Conservation (phyloP, 441 rosid species). For the Adansonia madagascariensis region DNA sequence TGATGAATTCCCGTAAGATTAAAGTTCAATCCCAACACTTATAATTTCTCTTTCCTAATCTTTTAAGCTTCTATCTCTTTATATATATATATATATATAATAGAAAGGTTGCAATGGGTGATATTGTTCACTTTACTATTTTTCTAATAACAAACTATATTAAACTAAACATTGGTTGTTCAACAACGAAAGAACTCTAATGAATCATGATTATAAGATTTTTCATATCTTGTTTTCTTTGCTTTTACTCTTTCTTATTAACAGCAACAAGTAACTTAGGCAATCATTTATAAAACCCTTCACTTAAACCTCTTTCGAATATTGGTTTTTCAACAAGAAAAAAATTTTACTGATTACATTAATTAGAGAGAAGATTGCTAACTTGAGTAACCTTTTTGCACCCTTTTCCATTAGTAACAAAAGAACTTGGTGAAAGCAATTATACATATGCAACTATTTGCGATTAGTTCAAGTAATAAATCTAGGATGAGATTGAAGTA, state of each 20-base stretch:
- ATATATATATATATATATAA: too few relatives aligned
- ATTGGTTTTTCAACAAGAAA: background rate
- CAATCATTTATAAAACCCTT: background rate
- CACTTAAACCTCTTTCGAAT: background rate
- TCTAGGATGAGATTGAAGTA: too few relatives aligned
- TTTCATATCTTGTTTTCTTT: slow-evolving; percentile 6
- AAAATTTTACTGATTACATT: too few relatives aligned
- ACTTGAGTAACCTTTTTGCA: too few relatives aligned
- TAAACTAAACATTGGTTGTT: background rate
- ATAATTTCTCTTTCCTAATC: too few relatives aligned
- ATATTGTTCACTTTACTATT: too few relatives aligned
- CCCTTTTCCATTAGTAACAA: background rate
- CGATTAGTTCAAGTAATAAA: too few relatives aligned
- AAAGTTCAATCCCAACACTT: too few relatives aligned
- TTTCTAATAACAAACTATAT: background rate
- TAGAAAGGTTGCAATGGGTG: background rate
- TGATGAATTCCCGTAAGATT: too few relatives aligned
- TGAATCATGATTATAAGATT: background rate
- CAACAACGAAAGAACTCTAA: background rate
- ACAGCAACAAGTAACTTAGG: background rate
- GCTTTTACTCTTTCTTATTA: slow-evolving; percentile 13
- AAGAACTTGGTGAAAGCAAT: background rate
- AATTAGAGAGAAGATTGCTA: background rate
- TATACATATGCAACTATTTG: background rate
- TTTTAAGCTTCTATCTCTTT: too few relatives aligned